A percentile compares a stretch with the other conserved stretches of the same genome.
phyloP scores from a whole-genome alignment of 306 rosid genomes.

The Lathyrus sativus region DNA sequence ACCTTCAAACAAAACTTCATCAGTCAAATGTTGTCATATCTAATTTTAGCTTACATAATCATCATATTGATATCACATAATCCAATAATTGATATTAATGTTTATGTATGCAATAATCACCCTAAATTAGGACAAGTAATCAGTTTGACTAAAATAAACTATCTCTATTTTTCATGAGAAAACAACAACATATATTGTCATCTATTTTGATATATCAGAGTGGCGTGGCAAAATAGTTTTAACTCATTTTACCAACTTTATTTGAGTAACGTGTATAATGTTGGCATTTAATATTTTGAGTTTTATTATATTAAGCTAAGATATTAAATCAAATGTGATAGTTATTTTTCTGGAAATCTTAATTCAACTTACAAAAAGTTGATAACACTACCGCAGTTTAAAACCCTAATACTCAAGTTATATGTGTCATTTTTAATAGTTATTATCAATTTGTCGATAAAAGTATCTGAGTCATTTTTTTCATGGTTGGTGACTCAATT shows the following conservation, averaged over 20 bases:
- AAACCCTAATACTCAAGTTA: too few species aligned
- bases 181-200: background rate
- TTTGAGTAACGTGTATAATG: background rate
- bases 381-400: too few species aligned
- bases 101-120: background rate
- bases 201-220: background rate
- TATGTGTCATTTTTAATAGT: too few species aligned
- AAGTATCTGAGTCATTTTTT: too few species aligned
- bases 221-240: background rate
- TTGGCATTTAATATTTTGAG: too few species aligned
- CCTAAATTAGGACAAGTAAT: background rate
- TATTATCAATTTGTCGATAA: too few species aligned
- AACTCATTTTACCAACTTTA: background rate
- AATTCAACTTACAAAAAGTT: too few species aligned
- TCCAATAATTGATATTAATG: background rate
- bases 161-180: background rate
- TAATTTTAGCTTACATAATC: background rate
- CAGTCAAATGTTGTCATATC: background rate
- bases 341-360: too few species aligned
- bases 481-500: too few species aligned
- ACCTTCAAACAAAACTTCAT: conserved; percentile 29
- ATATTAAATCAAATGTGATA: too few species aligned
- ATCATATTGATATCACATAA: background rate
- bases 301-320: too few species aligned
- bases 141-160: background rate